Percentiles rank a stretch among this genome's conserved stretches.
phyloP scores from a whole-genome alignment of 306 rosid species.

The Sesbania bispinosa region DNA sequence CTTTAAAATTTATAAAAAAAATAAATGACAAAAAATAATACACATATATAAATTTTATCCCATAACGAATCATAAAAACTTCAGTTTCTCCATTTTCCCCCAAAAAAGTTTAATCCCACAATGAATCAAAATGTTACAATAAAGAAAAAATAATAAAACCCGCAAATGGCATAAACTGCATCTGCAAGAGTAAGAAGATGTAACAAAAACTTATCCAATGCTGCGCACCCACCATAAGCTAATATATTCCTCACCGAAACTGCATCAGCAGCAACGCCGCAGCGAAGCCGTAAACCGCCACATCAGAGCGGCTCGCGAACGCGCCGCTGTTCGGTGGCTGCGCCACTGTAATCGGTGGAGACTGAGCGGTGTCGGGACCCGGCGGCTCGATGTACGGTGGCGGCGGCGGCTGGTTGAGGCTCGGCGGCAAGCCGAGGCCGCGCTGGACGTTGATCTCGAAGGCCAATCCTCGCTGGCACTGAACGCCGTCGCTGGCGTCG shows the following conservation, averaged over 20 bases:
- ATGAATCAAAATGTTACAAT: too few relatives aligned
- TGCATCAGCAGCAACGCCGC: conserved; percentile 1
- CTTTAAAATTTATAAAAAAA: too few relatives aligned
- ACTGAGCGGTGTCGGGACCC: conserved; percentile 32
- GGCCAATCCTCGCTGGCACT: conserved; percentile 72
- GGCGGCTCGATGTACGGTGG: conserved; percentile 75
- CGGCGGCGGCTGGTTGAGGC: conserved; percentile 84
- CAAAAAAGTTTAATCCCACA: too few relatives aligned
- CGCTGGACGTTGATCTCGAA: conserved; percentile 58
- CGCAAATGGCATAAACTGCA: too few relatives aligned
- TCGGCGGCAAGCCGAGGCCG: conserved; percentile 82
- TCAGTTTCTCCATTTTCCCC: too few relatives aligned
- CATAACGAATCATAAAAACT: too few relatives aligned
- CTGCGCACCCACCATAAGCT: neutral
- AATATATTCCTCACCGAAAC: neutral
- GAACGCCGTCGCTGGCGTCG: conserved; percentile 48
- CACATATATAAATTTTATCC: too few relatives aligned
- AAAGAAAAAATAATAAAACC: too few relatives aligned
- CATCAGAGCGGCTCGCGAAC: conserved; percentile 8
- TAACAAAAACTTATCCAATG: neutral
- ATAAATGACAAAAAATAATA: too few relatives aligned
- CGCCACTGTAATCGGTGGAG: conserved; percentile 39
- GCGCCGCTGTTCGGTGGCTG: conserved; percentile 28
- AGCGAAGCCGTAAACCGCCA: conserved; percentile 19
- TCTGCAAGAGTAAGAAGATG: too few relatives aligned